Evolutionary conservation across 257 asterid genomes (phyloP), one percentile per base, ranked within the genome.

Genomic region (Solanum tarijense): DNA sequence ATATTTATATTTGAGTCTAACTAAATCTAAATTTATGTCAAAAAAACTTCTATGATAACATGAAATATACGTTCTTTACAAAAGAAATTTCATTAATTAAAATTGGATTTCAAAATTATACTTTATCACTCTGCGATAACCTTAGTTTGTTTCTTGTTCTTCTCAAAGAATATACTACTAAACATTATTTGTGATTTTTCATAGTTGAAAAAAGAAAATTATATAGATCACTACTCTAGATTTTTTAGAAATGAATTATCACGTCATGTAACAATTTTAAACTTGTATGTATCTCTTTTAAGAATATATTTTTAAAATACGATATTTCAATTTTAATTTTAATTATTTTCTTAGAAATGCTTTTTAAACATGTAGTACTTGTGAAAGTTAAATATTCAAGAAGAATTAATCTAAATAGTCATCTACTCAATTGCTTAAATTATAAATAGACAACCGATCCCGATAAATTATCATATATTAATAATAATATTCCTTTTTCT

Each of bases 41-140:
- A 0, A 71, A 34, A 18, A 0, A 0, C 0, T 14, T 31, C 0
- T 7, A 3, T 71, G 8, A 68, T 1, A 3, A 12, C 20, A 13
- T 4, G 2, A 52, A 2, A 0, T 52, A 0, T 52, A 16, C 7
- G 0, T 52, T 52, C 0, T 52, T 0, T 52, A 6, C 9, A 6
- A 65, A 1, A 62, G 0, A 6, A 6, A 13, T 6, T 1, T 25
- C 2, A 68, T 68, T 29, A 7, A 13, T 8, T 6, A 1, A 14
- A 10, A 10, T 11, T 41, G 13, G 12, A 39, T 39, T 39, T 39
- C 46, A 39, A 39, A 39, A 39, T 39, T 39, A 9, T 39, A 9
- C 46, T 41, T 10, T 38, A 65, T 25, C 4, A 25, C 34, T 66
- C 73, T 12, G 3, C 2, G 0, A 12, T 27, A 12, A 29, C 3